Percentiles rank a stretch among this genome's conserved stretches.
Conservation (phyloP, 805 yeast species). For the Wickerhamomyces silvicola region DNA sequence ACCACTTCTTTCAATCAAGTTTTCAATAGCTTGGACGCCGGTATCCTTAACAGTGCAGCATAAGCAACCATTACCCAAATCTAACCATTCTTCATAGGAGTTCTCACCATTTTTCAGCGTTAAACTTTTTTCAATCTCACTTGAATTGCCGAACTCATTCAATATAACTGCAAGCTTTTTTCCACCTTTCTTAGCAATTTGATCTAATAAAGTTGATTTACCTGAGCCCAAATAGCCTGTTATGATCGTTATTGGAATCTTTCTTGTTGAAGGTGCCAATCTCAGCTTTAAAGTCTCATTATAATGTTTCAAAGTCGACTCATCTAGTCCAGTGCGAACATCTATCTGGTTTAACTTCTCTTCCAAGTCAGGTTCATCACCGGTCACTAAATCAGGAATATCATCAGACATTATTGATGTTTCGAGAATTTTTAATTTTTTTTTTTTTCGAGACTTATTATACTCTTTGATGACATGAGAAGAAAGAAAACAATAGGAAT, state of each 20-base stretch:
- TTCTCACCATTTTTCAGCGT: conserved; percentile 52
- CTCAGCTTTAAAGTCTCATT: conserved; percentile 12
- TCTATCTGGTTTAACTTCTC: conserved; percentile 11
- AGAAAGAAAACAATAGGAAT: too few relatives aligned
- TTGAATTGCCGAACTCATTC: conserved; percentile 88
- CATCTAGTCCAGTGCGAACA: conserved; percentile 8
- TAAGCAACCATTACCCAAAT: conserved; percentile 91
- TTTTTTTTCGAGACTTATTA: too few relatives aligned
- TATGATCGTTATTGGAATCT: conserved; percentile 86
- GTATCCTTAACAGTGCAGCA: conserved; percentile 95
- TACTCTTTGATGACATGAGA: too few relatives aligned
- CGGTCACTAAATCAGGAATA: conserved; percentile 22
- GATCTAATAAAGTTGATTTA: conserved; percentile 77
- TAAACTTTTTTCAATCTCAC: conserved; percentile 82
- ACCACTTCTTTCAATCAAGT: conserved; percentile 64
- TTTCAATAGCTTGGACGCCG: conserved; percentile 92
- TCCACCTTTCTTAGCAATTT: conserved; percentile 63
- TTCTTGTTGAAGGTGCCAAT: conserved; percentile 20
- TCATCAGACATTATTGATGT: conserved; percentile 6
- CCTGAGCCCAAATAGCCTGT: conserved; percentile 97
- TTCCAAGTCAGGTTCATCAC: conserved; percentile 17
- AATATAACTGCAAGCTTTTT: conserved; percentile 81
- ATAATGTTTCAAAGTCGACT: conserved; percentile 12
- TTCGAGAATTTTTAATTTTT: conserved; percentile 2
- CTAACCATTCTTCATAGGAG: conserved; percentile 88